Conservation (phyloP, 1,284 basidiomycete genomes). For the Earliella scabrosa region DNA sequence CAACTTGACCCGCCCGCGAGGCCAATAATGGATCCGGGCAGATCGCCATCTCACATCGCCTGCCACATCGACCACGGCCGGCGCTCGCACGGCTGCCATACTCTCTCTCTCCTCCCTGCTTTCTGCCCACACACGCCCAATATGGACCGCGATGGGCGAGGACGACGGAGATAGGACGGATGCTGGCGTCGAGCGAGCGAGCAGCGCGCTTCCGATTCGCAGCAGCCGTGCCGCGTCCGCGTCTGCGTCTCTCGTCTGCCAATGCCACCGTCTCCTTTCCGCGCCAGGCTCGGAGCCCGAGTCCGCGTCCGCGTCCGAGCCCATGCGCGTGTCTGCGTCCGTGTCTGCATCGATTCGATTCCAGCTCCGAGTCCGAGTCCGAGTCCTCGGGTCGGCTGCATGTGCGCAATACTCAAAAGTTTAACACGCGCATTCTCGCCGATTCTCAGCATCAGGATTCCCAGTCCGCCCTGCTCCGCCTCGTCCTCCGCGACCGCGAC, state of each 20-base stretch:
- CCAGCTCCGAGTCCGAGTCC: too few species aligned
- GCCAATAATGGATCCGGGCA: background rate
- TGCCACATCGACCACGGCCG: background rate
- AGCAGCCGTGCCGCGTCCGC: background rate
- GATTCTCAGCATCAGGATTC: too few species aligned
- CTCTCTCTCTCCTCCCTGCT: background rate
- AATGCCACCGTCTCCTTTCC: background rate
- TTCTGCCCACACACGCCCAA: constrained; percentile 11
- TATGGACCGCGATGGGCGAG: constrained; percentile 5
- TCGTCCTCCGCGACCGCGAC: too few species aligned
- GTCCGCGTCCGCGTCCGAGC: too few species aligned
- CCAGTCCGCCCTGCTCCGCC: too few species aligned
- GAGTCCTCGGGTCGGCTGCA: background rate
- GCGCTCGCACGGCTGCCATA: background rate
- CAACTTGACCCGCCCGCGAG: too few species aligned
- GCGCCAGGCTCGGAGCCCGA: too few species aligned
- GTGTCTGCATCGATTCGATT: too few species aligned
- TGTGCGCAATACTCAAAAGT: too few species aligned
- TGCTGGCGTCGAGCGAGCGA: too few species aligned
- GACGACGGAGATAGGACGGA: constrained; percentile 29
- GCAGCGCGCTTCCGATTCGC: constrained; percentile 5
- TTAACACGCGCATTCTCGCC: too few species aligned
- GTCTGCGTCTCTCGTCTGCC: background rate
- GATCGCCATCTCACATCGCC: constrained; percentile 1
- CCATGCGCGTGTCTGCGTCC: too few species aligned